A percentile compares a stretch with the other conserved stretches of the same genome.
Evolutionary conservation across 768 basidiomycete species (phyloP).

Genomic region (Macrocybe gigantea): DNA sequence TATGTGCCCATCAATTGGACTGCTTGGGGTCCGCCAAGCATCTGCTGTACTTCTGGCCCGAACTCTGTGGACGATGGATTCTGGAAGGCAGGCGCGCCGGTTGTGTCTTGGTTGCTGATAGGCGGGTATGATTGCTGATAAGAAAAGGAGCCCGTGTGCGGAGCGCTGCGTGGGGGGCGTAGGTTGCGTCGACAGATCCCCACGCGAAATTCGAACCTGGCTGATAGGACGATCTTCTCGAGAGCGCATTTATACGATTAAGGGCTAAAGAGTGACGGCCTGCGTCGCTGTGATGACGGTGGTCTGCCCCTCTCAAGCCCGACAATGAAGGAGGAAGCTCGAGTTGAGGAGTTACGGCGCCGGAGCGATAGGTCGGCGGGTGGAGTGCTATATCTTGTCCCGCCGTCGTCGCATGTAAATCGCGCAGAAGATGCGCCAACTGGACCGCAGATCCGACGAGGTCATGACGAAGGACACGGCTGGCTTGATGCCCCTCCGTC

Average conservation of each 20-base stretch:
- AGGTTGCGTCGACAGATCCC: conserved; percentile 3
- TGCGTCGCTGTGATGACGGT: conserved; percentile 20
- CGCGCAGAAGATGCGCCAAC: conserved; percentile 49
- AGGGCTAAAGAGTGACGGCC: conserved; percentile 11
- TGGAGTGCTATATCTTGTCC: conserved; percentile 26
- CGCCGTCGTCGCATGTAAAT: conserved; percentile 28
- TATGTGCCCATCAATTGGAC: conserved; percentile 14
- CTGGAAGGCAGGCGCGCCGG: conserved; percentile 5
- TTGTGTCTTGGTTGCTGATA: background rate
- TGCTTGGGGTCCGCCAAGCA: conserved; percentile 1
- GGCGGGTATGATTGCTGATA: conserved; percentile 8
- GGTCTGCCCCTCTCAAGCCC: conserved; percentile 18
- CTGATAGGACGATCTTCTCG: conserved; percentile 18
- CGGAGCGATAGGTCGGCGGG: conserved; percentile 29
- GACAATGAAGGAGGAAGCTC: conserved; percentile 35
- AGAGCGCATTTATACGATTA: conserved; percentile 13
- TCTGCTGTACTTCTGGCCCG: conserved; percentile 5
- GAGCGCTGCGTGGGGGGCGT: conserved; percentile 18
- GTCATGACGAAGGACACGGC: conserved; percentile 55
- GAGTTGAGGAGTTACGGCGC: conserved; percentile 23
- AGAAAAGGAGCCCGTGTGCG: conserved; percentile 9
- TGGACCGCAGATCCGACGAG: conserved; percentile 60
- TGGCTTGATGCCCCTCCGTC: conserved; percentile 72
- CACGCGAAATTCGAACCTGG: background rate
- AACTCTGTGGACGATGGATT: conserved; percentile 5